Conservation (phyloP, 1,284 basidiomycete species). For the Taiwanofungus camphoratus region DNA sequence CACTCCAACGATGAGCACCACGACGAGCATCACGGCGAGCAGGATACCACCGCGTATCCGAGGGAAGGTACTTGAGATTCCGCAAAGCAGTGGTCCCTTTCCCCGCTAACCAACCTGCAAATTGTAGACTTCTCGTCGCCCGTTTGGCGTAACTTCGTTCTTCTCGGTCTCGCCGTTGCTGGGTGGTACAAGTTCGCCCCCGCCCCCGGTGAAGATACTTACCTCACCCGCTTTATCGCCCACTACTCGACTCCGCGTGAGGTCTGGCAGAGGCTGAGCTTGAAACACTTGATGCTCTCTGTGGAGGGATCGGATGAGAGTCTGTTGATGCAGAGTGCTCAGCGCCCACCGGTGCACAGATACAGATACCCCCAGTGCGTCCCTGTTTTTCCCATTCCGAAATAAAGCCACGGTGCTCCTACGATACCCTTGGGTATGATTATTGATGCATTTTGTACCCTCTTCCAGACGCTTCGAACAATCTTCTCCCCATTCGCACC, state of each 20-base stretch:
- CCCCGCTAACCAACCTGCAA: neutral
- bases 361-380: conserved; percentile 69
- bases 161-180: conserved; percentile 41
- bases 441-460: too few species aligned
- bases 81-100: neutral
- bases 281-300: conserved; percentile 48
- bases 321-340: conserved; percentile 44
- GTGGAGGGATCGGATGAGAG: conserved; percentile 39
- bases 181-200: conserved; percentile 66
- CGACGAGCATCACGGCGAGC: conserved; percentile 32
- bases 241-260: conserved; percentile 44
- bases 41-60: conserved; percentile 42
- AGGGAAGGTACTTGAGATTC: conserved; percentile 46
- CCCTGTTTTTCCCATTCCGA: conserved; percentile 1
- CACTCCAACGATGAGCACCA: conserved; percentile 30
- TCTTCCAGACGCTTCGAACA: conserved; percentile 37
- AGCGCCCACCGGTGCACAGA: conserved; percentile 48
- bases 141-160: conserved; percentile 55
- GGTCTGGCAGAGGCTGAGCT: conserved; percentile 47
- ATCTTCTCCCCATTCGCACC: conserved; percentile 42
- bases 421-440: too few species aligned
- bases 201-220: conserved; percentile 47
- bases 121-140: conserved; percentile 48
- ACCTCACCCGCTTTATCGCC: conserved; percentile 58
- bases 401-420: too few species aligned